Base-by-base conservation (phyloP, 495 filamentous ascomycete genomes). In the Aspergillus saccharolyticus region DNA sequence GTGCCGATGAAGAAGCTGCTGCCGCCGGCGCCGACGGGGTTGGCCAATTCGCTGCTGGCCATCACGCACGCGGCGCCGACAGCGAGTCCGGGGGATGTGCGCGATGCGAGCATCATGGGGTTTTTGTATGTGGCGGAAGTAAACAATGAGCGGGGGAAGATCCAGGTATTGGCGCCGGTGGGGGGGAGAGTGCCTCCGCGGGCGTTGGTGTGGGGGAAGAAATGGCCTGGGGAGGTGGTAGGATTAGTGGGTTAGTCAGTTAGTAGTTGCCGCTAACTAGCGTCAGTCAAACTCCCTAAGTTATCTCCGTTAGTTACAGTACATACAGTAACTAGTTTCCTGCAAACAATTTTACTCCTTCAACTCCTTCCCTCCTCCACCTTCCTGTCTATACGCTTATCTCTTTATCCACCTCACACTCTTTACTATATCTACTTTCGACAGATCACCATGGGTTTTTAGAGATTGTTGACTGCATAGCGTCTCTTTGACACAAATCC, bases 111-210 rank as follows among this genome's bases (percentile, higher is more conserved):
- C 43, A 85, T 97, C 18, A 86, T 95, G 78, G 94, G 94, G 6
- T 97, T 95, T 70, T 80, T 96, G 42, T 96, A 95, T 66, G 86
- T 99, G 30, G 83, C 87, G 0, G 89, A 94, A 50, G 91, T 97
- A 8, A 93, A 99, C 61, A 87, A 86, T 49, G 86, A 90, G 53
- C 89, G 89, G 72, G 84, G 85, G 54, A 88, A 87, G 68, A 76
- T 97, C 51, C 86, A 89, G 58, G 78, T 96, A 16, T 76, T 98
- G 42, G 85, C 87, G 2, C 93, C 94, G 5, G 81, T 95, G 51
- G 88, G 84, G 33, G 90, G 89, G 10, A 81, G 89, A 42, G 73
- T 96, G 49, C 90, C 89, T 0, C 80, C 85, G 52, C 81, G 85
- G 66, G 89, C 92, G 16, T 72, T 97, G 64, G 75, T 97, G n/a